Evolutionary conservation across 2,329 filamentous ascomycete genomes (phyloP).

Genomic region (Xylariomycetidae sp.): DNA sequence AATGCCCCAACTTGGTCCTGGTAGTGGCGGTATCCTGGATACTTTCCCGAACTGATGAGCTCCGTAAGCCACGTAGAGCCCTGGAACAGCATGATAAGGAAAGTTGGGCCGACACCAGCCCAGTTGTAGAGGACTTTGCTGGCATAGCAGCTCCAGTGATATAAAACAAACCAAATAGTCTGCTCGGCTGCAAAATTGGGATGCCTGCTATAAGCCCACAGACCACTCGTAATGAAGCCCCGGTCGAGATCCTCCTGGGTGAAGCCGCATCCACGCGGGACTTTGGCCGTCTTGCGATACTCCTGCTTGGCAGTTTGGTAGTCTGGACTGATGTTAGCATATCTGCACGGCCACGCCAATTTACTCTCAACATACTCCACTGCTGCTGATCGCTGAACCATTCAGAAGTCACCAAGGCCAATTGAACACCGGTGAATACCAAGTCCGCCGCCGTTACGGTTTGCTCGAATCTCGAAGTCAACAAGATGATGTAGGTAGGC

Average conservation of each 20-base stretch:
- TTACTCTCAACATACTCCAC: slow-evolving; percentile 56
- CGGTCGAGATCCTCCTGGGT: slow-evolving; percentile 74
- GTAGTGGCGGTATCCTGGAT: slow-evolving; percentile 81
- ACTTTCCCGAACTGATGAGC: slow-evolving; percentile 71
- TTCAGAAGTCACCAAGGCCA: slow-evolving; percentile 56
- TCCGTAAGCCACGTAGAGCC: slow-evolving; percentile 87
- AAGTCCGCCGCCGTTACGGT: slow-evolving; percentile 39
- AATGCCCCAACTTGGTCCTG: slow-evolving; percentile 79
- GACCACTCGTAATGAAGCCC: slow-evolving; percentile 76
- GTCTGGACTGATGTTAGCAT: slow-evolving; percentile 34
- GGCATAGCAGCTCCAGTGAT: slow-evolving; percentile 78
- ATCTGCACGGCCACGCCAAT: neutral
- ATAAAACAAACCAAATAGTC: slow-evolving; percentile 79
- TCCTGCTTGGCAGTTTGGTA: slow-evolving; percentile 76
- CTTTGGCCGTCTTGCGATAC: slow-evolving; percentile 67
- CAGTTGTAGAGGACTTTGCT: slow-evolving; percentile 71
- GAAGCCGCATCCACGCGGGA: slow-evolving; percentile 57
- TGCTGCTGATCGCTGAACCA: slow-evolving; percentile 88
- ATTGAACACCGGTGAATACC: slow-evolving; percentile 38
- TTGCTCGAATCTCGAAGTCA: slow-evolving; percentile 60
- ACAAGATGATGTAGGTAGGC: slow-evolving; percentile 77
- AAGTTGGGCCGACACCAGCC: slow-evolving; percentile 63
- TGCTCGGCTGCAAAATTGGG: slow-evolving; percentile 96
- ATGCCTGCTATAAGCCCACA: slow-evolving; percentile 86
- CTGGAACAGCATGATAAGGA: slow-evolving; percentile 78